phyloP scores from a whole-genome alignment of 306 rosid genomes.

The Ochetophila trinervis region DNA sequence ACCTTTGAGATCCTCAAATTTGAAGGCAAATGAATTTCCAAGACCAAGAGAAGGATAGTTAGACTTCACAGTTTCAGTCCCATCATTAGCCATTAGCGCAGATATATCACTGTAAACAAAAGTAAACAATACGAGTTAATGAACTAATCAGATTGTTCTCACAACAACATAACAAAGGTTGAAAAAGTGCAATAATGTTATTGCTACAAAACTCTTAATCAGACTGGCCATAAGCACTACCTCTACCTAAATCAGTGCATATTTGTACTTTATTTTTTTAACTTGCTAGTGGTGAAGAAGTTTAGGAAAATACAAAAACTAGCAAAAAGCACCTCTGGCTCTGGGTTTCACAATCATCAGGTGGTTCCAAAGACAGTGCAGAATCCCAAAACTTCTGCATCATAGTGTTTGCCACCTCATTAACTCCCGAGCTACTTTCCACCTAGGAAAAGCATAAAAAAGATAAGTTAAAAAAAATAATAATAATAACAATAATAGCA shows the following conservation, averaged over 20 bases:
- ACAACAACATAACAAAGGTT: constrained; percentile 15
- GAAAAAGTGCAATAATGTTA: not conserved
- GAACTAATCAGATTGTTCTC: constrained; percentile 17
- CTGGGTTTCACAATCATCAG: constrained; percentile 81
- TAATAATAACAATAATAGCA: no score
- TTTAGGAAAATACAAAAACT: not conserved
- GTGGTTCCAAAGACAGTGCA: constrained; percentile 72
- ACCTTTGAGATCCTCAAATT: constrained; percentile 75
- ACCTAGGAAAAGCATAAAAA: constrained; percentile 38
- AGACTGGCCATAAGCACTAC: not conserved
- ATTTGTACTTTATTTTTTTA: not conserved
- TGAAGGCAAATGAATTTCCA: constrained; percentile 75
- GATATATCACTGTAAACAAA: constrained; percentile 72
- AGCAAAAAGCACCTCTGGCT: constrained; percentile 38
- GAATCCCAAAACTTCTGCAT: constrained; percentile 99
- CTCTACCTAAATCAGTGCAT: not conserved
- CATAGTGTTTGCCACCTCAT: constrained; percentile 76
- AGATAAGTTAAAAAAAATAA: not conserved
- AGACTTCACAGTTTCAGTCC: constrained; percentile 43
- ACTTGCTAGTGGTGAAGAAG: not conserved
- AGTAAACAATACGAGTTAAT: constrained; percentile 12
- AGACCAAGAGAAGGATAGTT: constrained; percentile 53
- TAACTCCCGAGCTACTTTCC: constrained; percentile 69
- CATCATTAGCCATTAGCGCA: constrained; percentile 66
- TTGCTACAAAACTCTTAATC: not conserved